Evolutionary conservation across 2,329 filamentous ascomycete genomes (phyloP).

Genomic region (Fusarium kyushuense): DNA sequence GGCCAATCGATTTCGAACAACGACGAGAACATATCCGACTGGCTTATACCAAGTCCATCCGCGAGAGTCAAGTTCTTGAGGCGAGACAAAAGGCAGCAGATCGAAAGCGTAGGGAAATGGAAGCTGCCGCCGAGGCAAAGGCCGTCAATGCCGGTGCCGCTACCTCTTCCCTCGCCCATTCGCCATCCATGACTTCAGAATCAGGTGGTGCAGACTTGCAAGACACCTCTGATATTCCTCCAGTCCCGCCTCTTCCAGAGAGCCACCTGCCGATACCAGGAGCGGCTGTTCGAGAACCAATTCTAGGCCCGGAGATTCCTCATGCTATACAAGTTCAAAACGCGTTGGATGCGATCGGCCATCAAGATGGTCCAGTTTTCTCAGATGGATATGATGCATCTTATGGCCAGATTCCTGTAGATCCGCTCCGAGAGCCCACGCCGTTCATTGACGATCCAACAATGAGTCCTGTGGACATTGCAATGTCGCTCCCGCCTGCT

Average conservation of each 20-base stretch:
- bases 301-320: conserved; percentile 4
- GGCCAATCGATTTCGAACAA: conserved; percentile 86
- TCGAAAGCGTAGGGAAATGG: conserved; percentile 63
- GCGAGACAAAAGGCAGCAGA: conserved; percentile 66
- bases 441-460: conserved; percentile 38
- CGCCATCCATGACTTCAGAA: conserved; percentile 36
- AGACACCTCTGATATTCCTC: conserved; percentile 37
- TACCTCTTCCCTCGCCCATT: conserved; percentile 31
- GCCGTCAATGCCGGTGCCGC: conserved; percentile 45
- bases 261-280: conserved; percentile 11
- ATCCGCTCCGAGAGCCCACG: conserved; percentile 28
- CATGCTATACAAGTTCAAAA: conserved; percentile 29
- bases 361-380: conserved; percentile 14
- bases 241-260: conserved; percentile 41
- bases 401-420: conserved; percentile 19
- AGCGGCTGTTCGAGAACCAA: conserved; percentile 8
- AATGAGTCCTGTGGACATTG: conserved; percentile 41
- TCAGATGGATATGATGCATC: conserved; percentile 23
- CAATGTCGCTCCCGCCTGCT: conserved; percentile 42
- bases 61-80: conserved; percentile 75
- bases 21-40: conserved; percentile 84
- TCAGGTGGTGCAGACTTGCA: conserved; percentile 23
- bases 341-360: conserved; percentile 30
- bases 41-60: conserved; percentile 86
- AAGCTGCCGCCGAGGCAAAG: conserved; percentile 60